phyloP scores from a whole-genome alignment of 2,329 filamentous ascomycete species.

The Penicillium sp. region DNA sequence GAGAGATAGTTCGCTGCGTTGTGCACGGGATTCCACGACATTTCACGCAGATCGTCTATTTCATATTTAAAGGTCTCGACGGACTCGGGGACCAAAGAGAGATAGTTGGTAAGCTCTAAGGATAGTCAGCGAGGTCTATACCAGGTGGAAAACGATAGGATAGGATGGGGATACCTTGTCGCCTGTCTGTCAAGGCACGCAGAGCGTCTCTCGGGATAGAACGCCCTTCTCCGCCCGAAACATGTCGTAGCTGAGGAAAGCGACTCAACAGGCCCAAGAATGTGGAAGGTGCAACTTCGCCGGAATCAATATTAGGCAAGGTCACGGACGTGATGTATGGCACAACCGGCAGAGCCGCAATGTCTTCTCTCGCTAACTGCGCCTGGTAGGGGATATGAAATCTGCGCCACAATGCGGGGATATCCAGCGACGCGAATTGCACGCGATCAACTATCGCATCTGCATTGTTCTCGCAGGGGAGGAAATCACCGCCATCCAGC shows the following conservation, averaged over 20 bases:
- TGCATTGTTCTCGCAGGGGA: neutral
- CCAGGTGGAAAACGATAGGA: neutral
- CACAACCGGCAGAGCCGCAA: neutral
- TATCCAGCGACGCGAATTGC: neutral
- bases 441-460: neutral
- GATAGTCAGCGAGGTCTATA: neutral
- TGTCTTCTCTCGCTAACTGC: neutral
- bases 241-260: neutral
- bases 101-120: neutral
- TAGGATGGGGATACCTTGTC: neutral
- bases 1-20: neutral
- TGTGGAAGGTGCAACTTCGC: neutral
- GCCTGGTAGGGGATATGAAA: neutral
- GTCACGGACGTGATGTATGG: neutral
- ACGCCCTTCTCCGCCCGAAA: neutral
- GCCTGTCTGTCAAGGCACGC: neutral
- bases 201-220: neutral
- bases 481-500: neutral
- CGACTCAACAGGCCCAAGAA: neutral
- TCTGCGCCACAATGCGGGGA: neutral
- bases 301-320: neutral
- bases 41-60: neutral
- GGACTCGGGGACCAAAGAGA: neutral
- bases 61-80: neutral
- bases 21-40: neutral